Base-by-base conservation (phyloP, 371 early-diverging fungal genomes). In the Lichtheimia corymbifera region DNA sequence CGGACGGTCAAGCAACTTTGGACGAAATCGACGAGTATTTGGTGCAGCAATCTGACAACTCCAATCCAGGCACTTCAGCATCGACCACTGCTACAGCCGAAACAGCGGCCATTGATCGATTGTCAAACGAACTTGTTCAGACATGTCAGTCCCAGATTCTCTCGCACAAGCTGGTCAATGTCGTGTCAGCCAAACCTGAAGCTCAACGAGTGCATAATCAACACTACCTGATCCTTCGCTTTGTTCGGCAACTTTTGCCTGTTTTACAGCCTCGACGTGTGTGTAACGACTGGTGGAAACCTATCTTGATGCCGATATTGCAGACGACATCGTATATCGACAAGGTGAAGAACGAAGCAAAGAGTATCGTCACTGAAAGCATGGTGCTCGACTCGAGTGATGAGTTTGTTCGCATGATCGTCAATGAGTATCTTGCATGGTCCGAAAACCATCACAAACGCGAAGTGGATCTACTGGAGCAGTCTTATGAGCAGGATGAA, bases 231-330 rank as follows among this genome's bases (percentile, higher is more conserved):
- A 56, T 81, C 2, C 62, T 81, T 15, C 61, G 70, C 2, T 74
- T 70, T 28, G 55, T 78, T 9, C 72, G 68, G 50, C 66, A 64
- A 22, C 65, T 81, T 2, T 43, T 74, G 15, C 78, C 79, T 11
- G 42, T 78, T 0, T 59, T 81, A 6, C 56, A 67, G 12, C 74
- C 77, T 5, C 50, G 18, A 0, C 68, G 72, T 15, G 63, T 81
- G 40, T 70, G 76, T 9, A 53, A 69, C 3, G 71, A 73, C 27
- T 81, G 82, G 73, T 81, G 82, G 73, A 54, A 56, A 24, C 54
- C 50, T 0, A 60, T 70, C 1, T 65, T 81, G 1, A 62, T 70
- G 43, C 79, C 79, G 5, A 61, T 81, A 0, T 53, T 81, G 12
- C 55, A 53, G 0, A 61, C 66, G 13, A 64, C 80, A 1, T 66